Evolutionary conservation across 345 rosid species (phyloP).

Genomic region (Streptanthus diversifolius): DNA sequence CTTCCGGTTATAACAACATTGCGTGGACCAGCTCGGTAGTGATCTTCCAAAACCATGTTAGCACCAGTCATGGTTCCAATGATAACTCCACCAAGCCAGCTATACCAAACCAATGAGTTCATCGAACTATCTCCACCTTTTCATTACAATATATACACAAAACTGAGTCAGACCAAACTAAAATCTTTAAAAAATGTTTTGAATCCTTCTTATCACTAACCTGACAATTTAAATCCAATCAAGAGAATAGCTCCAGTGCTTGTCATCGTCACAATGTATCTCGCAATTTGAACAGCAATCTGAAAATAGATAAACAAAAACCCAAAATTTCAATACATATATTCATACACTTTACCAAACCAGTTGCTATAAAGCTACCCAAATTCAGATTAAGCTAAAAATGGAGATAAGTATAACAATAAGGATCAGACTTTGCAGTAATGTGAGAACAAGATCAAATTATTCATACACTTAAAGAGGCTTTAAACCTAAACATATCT

Average conservation of each 20-base stretch:
- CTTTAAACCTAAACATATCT: background rate
- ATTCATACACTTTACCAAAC: background rate
- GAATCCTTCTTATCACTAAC: constrained; percentile 34
- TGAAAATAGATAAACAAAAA: constrained; percentile 17
- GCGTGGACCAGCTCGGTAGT: constrained; percentile 88
- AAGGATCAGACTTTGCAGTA: background rate
- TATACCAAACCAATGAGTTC: constrained; percentile 82
- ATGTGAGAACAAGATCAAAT: background rate
- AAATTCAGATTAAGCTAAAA: background rate
- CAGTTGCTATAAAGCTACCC: background rate
- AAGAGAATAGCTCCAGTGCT: constrained; percentile 85
- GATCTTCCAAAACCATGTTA: constrained; percentile 89
- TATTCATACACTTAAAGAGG: background rate
- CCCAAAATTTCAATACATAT: background rate
- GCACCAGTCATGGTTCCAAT: constrained; percentile 94
- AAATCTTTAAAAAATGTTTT: background rate
- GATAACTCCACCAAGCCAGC: constrained; percentile 96
- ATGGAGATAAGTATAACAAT: background rate
- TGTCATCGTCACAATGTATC: constrained; percentile 91
- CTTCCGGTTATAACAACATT: constrained; percentile 97
- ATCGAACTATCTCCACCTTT: constrained; percentile 86
- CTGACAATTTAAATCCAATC: constrained; percentile 84
- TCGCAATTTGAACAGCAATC: constrained; percentile 84
- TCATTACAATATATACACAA: constrained; percentile 20
- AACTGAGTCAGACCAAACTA: constrained; percentile 1